These are phyloP conservation scores for Hyparrhenia diplandra DNA, from an alignment of 176 grass and related monocot genomes.

Conservation along the genomic window DNA sequence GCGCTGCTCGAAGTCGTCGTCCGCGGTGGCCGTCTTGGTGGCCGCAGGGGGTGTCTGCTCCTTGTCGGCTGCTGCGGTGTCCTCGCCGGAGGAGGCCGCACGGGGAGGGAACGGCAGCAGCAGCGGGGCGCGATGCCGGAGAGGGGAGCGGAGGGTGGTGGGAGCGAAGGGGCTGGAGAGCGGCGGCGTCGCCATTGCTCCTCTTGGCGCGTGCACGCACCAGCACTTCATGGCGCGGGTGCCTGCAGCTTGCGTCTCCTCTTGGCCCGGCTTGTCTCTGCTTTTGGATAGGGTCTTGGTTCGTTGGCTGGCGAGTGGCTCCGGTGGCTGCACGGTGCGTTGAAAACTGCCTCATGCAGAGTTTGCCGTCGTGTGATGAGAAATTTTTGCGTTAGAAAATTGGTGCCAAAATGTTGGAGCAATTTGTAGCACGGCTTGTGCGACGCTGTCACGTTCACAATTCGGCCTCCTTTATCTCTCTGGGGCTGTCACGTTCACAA, in stretches of 20 bases:
- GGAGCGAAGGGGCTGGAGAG: slow-evolving; percentile 56
- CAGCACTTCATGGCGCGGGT: slow-evolving; percentile 30
- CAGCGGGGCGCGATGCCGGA: slow-evolving; percentile 2
- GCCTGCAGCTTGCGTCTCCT: neutral
- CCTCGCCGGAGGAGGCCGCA: slow-evolving; percentile 47
- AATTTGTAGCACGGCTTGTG: neutral
- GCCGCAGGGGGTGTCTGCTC: neutral
- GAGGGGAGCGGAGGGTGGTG: slow-evolving; percentile 28
- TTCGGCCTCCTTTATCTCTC: too few species aligned
- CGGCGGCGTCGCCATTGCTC: slow-evolving; percentile 58
- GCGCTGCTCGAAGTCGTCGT: slow-evolving; percentile 70
- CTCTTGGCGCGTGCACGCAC: slow-evolving; percentile 30
- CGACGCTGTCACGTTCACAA: neutral
- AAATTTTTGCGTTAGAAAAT: neutral
- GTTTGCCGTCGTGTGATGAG: neutral
- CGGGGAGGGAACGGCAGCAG: slow-evolving; percentile 15
- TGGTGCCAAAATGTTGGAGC: neutral
- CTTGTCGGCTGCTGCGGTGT: slow-evolving; percentile 6
- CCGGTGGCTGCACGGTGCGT: slow-evolving; percentile 15
- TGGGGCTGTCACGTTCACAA: too few species aligned
- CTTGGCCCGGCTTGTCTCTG: neutral
- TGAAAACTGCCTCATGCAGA: slow-evolving; percentile 9
- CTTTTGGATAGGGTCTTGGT: slow-evolving; percentile 42
- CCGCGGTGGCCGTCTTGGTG: slow-evolving; percentile 24
- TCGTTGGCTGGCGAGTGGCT: slow-evolving; percentile 6